A percentile compares a stretch with the other conserved stretches of the same genome.
These are phyloP conservation scores for Trichaptum fuscoviolaceum DNA, from an alignment of 768 basidiomycete genomes.

Conservation along the genomic window DNA sequence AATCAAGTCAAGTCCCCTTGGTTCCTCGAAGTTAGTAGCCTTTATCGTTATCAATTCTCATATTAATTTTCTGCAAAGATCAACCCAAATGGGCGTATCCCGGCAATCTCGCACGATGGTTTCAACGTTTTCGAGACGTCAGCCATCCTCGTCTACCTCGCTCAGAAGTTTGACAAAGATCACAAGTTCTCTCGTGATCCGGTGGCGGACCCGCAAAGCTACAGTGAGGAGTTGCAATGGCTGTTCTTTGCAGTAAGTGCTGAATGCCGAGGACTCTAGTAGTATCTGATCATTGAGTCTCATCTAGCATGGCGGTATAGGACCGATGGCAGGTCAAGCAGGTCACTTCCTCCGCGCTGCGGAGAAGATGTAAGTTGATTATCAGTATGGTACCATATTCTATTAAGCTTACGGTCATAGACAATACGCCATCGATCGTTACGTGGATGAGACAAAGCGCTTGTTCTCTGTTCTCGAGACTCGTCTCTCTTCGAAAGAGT, in stretches of 20 bases:
- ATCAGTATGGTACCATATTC: too few species aligned
- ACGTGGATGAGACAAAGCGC: conserved; percentile 74
- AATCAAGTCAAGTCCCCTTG: conserved; percentile 7
- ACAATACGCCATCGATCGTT: conserved; percentile 45
- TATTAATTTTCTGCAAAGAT: conserved; percentile 23
- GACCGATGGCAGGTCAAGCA: conserved; percentile 82
- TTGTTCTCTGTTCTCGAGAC: conserved; percentile 81
- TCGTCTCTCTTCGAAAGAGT: conserved; percentile 67
- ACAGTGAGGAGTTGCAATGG: conserved; percentile 78
- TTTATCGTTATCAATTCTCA: not conserved
- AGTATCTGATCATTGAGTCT: not conserved
- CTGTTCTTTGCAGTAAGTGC: conserved; percentile 66
- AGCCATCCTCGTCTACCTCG: conserved; percentile 78
- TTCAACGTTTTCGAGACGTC: conserved; percentile 73
- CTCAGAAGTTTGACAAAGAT: conserved; percentile 74
- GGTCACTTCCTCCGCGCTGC: not conserved
- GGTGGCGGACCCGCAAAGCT: conserved; percentile 46
- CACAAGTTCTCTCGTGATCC: conserved; percentile 62
- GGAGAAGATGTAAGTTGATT: not conserved
- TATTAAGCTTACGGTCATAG: conserved; percentile 3
- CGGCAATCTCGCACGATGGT: conserved; percentile 52
- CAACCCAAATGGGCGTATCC: conserved; percentile 70
- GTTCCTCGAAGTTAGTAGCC: not conserved
- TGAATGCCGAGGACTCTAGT: not conserved
- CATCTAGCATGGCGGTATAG: conserved; percentile 67